phyloP scores from a whole-genome alignment of 768 basidiomycete species.

The Sarcodon aspratus region DNA sequence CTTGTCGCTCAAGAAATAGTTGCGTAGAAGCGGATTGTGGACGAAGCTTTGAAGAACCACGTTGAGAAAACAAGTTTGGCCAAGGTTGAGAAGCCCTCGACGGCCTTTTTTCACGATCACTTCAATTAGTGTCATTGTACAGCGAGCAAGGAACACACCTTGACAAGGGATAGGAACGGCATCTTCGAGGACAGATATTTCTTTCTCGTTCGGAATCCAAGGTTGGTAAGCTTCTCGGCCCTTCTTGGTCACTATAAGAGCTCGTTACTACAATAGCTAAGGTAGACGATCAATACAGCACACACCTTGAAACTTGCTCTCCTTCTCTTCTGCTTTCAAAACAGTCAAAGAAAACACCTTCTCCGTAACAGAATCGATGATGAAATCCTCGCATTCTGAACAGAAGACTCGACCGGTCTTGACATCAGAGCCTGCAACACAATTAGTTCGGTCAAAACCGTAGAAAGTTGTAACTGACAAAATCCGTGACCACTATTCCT shows the following conservation, averaged over 20 bases:
- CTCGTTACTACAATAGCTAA: slow-evolving; percentile 15
- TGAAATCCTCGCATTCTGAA: slow-evolving; percentile 60
- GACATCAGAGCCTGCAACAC: slow-evolving; percentile 54
- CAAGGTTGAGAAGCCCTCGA: slow-evolving; percentile 79
- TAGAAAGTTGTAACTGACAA: slow-evolving; percentile 25
- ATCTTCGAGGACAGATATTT: slow-evolving; percentile 34
- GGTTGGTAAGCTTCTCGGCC: slow-evolving; percentile 34
- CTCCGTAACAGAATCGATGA: slow-evolving; percentile 48
- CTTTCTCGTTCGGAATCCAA: slow-evolving; percentile 35
- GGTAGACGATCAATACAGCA: background rate
- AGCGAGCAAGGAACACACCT: slow-evolving; percentile 29
- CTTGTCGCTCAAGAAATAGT: slow-evolving; percentile 84
- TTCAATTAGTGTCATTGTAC: background rate
- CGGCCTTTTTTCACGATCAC: slow-evolving; percentile 40
- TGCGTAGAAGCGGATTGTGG: slow-evolving; percentile 81
- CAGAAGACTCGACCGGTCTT: slow-evolving; percentile 72
- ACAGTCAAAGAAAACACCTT: slow-evolving; percentile 29
- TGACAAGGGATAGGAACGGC: slow-evolving; percentile 56
- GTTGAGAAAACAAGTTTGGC: slow-evolving; percentile 91
- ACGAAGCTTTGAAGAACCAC: slow-evolving; percentile 83
- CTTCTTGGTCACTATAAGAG: slow-evolving; percentile 23
- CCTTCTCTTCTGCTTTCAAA: slow-evolving; percentile 47
- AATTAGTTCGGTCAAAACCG: background rate
- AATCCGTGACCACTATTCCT: slow-evolving; percentile 46
- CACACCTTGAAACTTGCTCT: slow-evolving; percentile 48